Conservation (phyloP, 352 stramenopile species). For the Globisporangium orthogonon region DNA sequence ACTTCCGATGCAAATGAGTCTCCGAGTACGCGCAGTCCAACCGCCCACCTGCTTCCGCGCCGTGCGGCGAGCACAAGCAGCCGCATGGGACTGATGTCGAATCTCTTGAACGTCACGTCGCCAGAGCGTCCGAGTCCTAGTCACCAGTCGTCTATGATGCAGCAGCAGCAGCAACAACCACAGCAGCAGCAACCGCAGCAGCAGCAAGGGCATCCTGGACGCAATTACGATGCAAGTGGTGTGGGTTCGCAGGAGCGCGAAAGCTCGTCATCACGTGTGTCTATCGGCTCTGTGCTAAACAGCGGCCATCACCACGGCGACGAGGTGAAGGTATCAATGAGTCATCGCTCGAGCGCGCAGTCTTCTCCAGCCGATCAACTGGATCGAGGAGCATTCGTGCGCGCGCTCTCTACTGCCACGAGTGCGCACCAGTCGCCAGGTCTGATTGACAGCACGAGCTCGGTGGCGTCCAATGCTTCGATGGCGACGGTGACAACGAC, state of each 20-base stretch:
- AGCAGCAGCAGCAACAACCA: conserved; percentile 23
- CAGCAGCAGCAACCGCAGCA: background rate
- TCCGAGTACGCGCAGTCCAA: conserved; percentile 44
- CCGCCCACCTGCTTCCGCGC: conserved; percentile 49
- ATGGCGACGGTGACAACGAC: background rate
- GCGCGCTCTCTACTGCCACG: conserved; percentile 1
- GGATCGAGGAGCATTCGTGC: conserved; percentile 2
- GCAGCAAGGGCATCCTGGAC: conserved; percentile 15
- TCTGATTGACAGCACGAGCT: background rate
- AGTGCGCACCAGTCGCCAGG: background rate
- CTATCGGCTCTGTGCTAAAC: conserved; percentile 12
- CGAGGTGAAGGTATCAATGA: conserved; percentile 3
- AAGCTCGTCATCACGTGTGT: conserved; percentile 14
- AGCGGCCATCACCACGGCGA: conserved; percentile 8
- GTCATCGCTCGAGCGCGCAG: background rate
- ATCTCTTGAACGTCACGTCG: conserved; percentile 65
- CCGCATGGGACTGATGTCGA: conserved; percentile 74
- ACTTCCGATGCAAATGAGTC: conserved; percentile 21
- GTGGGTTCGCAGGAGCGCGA: conserved; percentile 8
- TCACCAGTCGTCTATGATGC: conserved; percentile 38
- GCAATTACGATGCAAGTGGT: conserved; percentile 19
- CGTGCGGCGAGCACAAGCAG: conserved; percentile 24
- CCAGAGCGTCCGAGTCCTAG: conserved; percentile 32
- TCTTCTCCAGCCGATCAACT: background rate
- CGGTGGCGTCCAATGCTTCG: conserved; percentile 2